These are phyloP conservation scores for Arthrobotrys sphaeroides DNA, from an alignment of 2,329 filamentous ascomycete genomes.

Conservation along the genomic window DNA sequence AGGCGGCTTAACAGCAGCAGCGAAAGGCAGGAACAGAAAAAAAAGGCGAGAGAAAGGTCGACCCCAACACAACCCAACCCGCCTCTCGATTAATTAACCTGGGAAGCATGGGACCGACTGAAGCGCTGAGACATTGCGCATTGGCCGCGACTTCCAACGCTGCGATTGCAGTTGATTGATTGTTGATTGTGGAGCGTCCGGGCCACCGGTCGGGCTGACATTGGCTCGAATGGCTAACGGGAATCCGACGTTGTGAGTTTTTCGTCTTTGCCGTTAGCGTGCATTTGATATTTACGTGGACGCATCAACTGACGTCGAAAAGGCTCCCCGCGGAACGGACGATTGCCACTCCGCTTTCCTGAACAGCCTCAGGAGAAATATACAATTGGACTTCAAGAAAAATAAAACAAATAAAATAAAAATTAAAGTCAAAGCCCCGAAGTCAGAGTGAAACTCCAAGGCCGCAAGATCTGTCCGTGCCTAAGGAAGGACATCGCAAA, in stretches of 20 bases:
- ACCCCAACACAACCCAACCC: conserved; percentile 31
- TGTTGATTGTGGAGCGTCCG: conserved; percentile 7
- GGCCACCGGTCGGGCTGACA: background rate
- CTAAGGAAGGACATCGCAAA: conserved; percentile 16
- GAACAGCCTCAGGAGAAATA: conserved; percentile 4
- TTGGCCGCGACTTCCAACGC: conserved; percentile 7
- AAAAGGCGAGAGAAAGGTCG: too few relatives aligned
- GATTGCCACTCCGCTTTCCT: conserved; percentile 16
- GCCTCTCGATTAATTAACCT: conserved; percentile 14
- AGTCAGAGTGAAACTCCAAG: background rate
- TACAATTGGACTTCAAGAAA: background rate
- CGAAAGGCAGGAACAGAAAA: too few relatives aligned
- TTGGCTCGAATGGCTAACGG: background rate
- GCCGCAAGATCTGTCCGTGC: conserved; percentile 11
- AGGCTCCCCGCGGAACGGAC: conserved; percentile 14
- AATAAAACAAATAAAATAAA: background rate
- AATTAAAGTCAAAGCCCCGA: background rate
- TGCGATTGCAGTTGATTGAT: too few relatives aligned
- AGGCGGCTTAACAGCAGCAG: conserved; percentile 32
- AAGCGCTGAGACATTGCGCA: conserved; percentile 37
- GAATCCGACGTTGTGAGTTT: conserved; percentile 13
- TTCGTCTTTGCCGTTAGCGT: background rate
- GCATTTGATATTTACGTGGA: background rate
- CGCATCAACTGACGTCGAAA: background rate
- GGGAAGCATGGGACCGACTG: background rate